These are phyloP conservation scores for Saturnispora sanitii DNA, from an alignment of 805 yeast genomes.

Conservation along the genomic window DNA sequence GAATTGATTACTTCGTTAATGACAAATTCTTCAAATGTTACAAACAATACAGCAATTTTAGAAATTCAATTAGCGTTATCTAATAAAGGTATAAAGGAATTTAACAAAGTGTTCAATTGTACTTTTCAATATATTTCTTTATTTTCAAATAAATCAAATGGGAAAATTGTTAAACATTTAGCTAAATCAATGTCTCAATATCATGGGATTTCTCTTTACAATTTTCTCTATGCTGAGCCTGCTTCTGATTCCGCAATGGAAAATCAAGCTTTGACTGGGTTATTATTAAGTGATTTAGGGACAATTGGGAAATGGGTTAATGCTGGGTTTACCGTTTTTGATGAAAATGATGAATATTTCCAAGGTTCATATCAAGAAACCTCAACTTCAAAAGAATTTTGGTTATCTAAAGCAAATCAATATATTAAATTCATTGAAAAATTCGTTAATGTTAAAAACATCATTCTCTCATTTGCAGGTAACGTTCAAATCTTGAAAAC, in stretches of 20 bases:
- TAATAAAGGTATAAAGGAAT: conserved; percentile 32
- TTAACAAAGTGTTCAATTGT: conserved; percentile 26
- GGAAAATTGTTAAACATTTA: conserved; percentile 19
- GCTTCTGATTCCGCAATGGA: conserved; percentile 37
- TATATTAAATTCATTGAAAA: conserved; percentile 25
- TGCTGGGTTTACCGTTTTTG: conserved; percentile 31
- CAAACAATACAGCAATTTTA: conserved; percentile 21
- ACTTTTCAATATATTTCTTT: conserved; percentile 29
- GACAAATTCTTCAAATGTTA: conserved; percentile 27
- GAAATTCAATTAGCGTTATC: conserved; percentile 44
- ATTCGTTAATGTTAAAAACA: conserved; percentile 24
- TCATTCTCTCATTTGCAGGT: conserved; percentile 30
- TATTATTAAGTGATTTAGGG: conserved; percentile 30
- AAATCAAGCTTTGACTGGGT: conserved; percentile 31
- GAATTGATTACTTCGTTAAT: conserved; percentile 30
- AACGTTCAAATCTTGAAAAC: neutral
- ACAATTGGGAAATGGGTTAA: conserved; percentile 31
- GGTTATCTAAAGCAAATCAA: conserved; percentile 32
- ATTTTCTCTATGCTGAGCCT: conserved; percentile 34
- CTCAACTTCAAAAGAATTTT: conserved; percentile 29
- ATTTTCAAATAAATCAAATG: conserved; percentile 11
- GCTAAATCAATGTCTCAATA: conserved; percentile 38
- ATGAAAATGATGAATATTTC: conserved; percentile 13
- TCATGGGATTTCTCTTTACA: conserved; percentile 36
- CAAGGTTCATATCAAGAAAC: conserved; percentile 27